Conservation (phyloP, 768 basidiomycete genomes). For the Amanita polypyramis region DNA sequence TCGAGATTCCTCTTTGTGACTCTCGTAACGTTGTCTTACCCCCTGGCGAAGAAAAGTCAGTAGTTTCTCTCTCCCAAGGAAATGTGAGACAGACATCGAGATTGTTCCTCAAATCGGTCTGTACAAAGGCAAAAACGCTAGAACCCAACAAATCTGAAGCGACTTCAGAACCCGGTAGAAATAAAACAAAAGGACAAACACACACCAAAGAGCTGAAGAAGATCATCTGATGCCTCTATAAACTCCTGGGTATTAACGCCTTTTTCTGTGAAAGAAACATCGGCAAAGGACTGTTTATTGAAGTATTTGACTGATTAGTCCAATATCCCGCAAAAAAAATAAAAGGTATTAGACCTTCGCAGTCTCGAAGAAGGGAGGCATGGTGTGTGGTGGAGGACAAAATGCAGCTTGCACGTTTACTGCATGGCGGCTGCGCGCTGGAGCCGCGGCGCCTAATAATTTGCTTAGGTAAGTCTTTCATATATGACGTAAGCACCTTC, state of each 20-base stretch:
- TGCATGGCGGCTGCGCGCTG: neutral
- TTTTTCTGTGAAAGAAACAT: constrained; percentile 63
- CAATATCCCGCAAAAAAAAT: neutral
- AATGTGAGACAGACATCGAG: constrained; percentile 35
- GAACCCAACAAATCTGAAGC: constrained; percentile 54
- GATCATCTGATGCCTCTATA: constrained; percentile 81
- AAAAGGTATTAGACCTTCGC: neutral
- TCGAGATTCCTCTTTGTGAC: constrained; percentile 28
- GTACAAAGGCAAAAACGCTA: constrained; percentile 64
- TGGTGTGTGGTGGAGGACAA: neutral
- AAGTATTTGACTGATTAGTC: neutral
- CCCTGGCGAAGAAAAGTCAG: constrained; percentile 31
- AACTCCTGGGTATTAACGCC: constrained; percentile 79
- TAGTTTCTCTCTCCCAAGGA: constrained; percentile 9
- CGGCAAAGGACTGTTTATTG: constrained; percentile 63
- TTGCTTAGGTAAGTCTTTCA: neutral
- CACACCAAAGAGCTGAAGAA: constrained; percentile 65
- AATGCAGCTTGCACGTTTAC: neutral
- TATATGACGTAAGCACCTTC: neutral
- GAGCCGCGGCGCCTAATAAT: too few species aligned
- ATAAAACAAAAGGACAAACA: constrained; percentile 5
- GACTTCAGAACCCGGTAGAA: constrained; percentile 9
- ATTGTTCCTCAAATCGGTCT: constrained; percentile 59
- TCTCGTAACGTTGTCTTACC: constrained; percentile 45
- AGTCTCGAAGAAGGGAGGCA: constrained; percentile 1